Conservation (phyloP, 306 rosid genomes). For the Vigna nakashimae region DNA sequence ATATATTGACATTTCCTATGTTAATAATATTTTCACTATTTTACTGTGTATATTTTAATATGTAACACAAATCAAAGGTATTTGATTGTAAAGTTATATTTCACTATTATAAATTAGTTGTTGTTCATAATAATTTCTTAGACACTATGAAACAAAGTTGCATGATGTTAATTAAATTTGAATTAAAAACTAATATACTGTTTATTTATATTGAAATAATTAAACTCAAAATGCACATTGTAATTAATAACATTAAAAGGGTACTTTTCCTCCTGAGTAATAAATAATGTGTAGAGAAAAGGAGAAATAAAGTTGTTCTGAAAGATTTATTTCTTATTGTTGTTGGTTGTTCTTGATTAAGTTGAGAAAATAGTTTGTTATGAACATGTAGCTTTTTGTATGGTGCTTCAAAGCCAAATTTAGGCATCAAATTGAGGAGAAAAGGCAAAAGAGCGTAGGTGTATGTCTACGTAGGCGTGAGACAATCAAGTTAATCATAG, state of each 20-base stretch:
- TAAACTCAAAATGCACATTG: background rate
- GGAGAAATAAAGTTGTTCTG: background rate
- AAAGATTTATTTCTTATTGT: too few species aligned
- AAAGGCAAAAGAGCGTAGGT: constrained; percentile 33
- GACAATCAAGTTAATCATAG: constrained; percentile 42
- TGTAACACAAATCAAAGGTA: too few species aligned
- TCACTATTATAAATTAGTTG: too few species aligned
- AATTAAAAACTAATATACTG: background rate
- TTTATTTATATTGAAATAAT: background rate
- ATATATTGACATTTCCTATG: too few species aligned
- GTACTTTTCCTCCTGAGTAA: background rate
- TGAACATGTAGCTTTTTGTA: background rate
- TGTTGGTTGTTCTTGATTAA: background rate
- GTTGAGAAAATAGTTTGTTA: background rate
- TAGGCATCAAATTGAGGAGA: constrained; percentile 38
- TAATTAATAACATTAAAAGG: background rate
- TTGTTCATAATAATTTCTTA: too few species aligned
- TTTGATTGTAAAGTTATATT: too few species aligned
- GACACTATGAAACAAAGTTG: too few species aligned
- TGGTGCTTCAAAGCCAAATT: constrained; percentile 34
- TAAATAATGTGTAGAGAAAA: background rate
- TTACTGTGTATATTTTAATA: too few species aligned
- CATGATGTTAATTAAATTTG: too few species aligned
- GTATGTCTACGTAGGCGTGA: background rate
- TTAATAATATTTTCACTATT: too few species aligned